A percentile compares a stretch with the other conserved stretches of the same genome.
Evolutionary conservation across 2,329 filamentous ascomycete species (phyloP).

Genomic region (Conoideocrella luteorostrata): DNA sequence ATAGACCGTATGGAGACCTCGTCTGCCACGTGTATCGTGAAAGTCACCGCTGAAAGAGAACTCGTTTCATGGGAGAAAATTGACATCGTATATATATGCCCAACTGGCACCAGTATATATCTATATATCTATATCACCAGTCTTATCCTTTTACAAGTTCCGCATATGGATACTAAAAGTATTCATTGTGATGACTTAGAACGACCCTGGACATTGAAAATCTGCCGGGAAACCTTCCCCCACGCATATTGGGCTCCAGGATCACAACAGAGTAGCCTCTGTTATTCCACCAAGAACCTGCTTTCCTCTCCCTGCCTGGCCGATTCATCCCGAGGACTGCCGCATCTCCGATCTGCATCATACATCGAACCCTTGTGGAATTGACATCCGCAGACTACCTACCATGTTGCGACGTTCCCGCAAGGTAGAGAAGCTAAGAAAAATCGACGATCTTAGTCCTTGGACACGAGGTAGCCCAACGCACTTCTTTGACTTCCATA

Average conservation of each 20-base stretch:
- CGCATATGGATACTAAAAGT: not conserved
- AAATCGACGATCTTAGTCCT: too few species aligned
- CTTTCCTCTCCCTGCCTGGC: conserved; percentile 1
- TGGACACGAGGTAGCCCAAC: too few species aligned
- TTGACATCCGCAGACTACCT: conserved; percentile 1
- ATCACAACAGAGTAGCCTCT: conserved; percentile 8
- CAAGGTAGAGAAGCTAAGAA: not conserved
- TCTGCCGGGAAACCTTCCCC: too few species aligned
- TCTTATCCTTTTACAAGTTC: not conserved
- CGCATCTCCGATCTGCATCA: conserved; percentile 4
- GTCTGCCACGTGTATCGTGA: conserved; percentile 8
- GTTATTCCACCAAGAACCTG: conserved; percentile 5
- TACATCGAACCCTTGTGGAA: not conserved
- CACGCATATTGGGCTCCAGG: not conserved
- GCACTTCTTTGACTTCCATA: too few species aligned
- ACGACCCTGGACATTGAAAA: not conserved
- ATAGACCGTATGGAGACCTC: not conserved
- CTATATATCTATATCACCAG: not conserved
- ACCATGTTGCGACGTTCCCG: conserved; percentile 5
- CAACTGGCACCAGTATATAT: conserved; percentile 1
- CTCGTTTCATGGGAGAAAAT: not conserved
- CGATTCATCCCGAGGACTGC: conserved; percentile 6
- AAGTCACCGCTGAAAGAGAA: not conserved
- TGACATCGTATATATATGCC: not conserved
- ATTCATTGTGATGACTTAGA: not conserved